Base-by-base conservation (phyloP, 2,329 filamentous ascomycete genomes). In the Colletotrichum gloeosporioides region DNA sequence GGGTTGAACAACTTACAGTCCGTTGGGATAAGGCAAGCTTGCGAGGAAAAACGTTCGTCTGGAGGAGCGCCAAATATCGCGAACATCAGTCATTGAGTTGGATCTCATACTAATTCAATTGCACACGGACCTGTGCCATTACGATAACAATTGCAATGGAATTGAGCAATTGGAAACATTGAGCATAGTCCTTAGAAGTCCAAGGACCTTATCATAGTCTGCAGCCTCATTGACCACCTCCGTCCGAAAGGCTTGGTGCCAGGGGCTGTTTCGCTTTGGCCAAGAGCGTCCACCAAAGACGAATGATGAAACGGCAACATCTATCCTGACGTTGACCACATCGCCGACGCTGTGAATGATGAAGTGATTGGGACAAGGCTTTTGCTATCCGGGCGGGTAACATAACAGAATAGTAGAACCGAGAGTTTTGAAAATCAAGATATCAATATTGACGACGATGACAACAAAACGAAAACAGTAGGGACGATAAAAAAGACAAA, bases 41-140 rank as follows among this genome's bases (percentile, higher is more conserved):
- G n/a, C n/a, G 9, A 22, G 3, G 22, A n/a, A 1, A 22, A 1
- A n/a, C n/a, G 10, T 49, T 49, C 6, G n/a, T n/a, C 4, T 7
- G n/a, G 18, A 44, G 9, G 18, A 18, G 18, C 39, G 18, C 18
- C 18, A 6, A 12, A 8, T n/a, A 44, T 18, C 18, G 39, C 39
- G 18, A 2, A 44, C 2, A n/a, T 12, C 32, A 34, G 12, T 34
- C n/a, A 10, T 49, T 13, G 44, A 22, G 44, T 22, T n/a, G 44
- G 13, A 8, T n/a, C 44, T 22, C n/a, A 22, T n/a, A 22, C n/a
- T 8, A 8, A 53, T 7, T 53, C 3, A 22, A 53, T 13, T 3
- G 18, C n/a, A 22, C 9, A 22, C 6, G 4, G 1, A 53, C 12
- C 6, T 2, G 10, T 8, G 5, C 18, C n/a, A 12, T 1, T 1